These are phyloP conservation scores for Cyclocybe aegerita DNA, from an alignment of 768 basidiomycete genomes.

Conservation along the genomic window DNA sequence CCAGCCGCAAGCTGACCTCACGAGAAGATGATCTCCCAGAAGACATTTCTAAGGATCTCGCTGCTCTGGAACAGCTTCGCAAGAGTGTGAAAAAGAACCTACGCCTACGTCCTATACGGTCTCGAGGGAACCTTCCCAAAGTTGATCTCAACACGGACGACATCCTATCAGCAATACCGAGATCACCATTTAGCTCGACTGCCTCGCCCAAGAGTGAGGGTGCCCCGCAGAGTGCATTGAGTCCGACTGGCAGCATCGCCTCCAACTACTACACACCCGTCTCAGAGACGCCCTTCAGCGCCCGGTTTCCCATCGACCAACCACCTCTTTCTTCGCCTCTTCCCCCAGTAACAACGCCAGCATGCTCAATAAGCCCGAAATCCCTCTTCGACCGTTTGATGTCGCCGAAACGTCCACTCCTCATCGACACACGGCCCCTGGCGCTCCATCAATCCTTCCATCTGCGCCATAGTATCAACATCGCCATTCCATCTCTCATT, in stretches of 20 bases:
- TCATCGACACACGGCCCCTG: constrained; percentile 82
- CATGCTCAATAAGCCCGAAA: constrained; percentile 42
- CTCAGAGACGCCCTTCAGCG: constrained; percentile 15
- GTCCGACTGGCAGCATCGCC: constrained; percentile 41
- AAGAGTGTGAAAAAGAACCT: constrained; percentile 76
- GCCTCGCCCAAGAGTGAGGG: constrained; percentile 11
- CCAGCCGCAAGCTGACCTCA: constrained; percentile 28
- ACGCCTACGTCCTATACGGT: constrained; percentile 73
- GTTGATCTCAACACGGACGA: constrained; percentile 26
- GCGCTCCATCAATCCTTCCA: constrained; percentile 64
- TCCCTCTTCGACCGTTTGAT: constrained; percentile 49
- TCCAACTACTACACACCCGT: constrained; percentile 48
- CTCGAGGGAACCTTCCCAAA: constrained; percentile 51
- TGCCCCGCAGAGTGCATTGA: constrained; percentile 36
- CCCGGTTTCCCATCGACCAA: constrained; percentile 25
- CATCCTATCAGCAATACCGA: constrained; percentile 26
- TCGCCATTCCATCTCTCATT: constrained; percentile 88
- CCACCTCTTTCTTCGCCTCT: constrained; percentile 17
- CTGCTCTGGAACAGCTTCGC: constrained; percentile 65
- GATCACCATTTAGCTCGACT: constrained; percentile 14
- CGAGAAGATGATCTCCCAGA: constrained; percentile 44
- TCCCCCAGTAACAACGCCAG: constrained; percentile 21
- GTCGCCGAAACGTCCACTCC: constrained; percentile 54
- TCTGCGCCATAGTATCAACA: constrained; percentile 71
- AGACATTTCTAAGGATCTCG: constrained; percentile 68